Evolutionary conservation across 257 asterid species (phyloP).

Genomic region (Penstemon barbatus): DNA sequence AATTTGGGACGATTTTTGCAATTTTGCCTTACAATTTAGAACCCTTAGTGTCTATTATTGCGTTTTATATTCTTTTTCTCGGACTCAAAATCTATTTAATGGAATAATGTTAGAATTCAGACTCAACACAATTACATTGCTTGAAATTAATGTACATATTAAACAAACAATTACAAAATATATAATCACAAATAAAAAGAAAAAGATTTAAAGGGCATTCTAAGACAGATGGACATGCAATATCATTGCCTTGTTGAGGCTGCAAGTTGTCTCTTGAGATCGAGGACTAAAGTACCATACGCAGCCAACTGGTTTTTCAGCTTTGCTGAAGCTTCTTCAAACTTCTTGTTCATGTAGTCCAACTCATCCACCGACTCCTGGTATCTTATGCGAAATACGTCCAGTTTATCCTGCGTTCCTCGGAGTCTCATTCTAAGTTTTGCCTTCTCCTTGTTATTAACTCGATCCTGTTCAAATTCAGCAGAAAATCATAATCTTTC

Average conservation of each 20-base stretch:
- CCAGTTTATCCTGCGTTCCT: slow-evolving; percentile 62
- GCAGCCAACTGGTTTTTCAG: slow-evolving; percentile 59
- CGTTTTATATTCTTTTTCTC: too few relatives aligned
- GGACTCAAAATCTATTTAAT: too few relatives aligned
- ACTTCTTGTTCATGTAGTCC: slow-evolving; percentile 55
- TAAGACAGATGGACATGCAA: not conserved
- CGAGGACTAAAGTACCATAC: slow-evolving; percentile 48
- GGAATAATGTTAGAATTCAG: not conserved
- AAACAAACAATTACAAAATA: not conserved
- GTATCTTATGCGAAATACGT: slow-evolving; percentile 46
- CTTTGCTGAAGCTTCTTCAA: slow-evolving; percentile 47
- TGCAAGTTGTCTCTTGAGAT: slow-evolving; percentile 60
- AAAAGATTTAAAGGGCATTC: not conserved
- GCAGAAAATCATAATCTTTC: slow-evolving; percentile 9
- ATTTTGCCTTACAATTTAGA: too few relatives aligned
- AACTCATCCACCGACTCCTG: slow-evolving; percentile 44
- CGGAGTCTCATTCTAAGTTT: slow-evolving; percentile 68
- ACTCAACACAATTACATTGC: not conserved
- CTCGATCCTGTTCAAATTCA: slow-evolving; percentile 45
- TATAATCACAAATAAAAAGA: slow-evolving; percentile 2
- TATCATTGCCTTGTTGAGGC: slow-evolving; percentile 29
- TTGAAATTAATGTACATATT: not conserved
- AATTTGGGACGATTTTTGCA: too few relatives aligned
- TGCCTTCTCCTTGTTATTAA: slow-evolving; percentile 43
- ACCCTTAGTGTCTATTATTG: too few relatives aligned